Conservation (phyloP, 1,284 basidiomycete genomes). For the Trichosporon sp. region DNA sequence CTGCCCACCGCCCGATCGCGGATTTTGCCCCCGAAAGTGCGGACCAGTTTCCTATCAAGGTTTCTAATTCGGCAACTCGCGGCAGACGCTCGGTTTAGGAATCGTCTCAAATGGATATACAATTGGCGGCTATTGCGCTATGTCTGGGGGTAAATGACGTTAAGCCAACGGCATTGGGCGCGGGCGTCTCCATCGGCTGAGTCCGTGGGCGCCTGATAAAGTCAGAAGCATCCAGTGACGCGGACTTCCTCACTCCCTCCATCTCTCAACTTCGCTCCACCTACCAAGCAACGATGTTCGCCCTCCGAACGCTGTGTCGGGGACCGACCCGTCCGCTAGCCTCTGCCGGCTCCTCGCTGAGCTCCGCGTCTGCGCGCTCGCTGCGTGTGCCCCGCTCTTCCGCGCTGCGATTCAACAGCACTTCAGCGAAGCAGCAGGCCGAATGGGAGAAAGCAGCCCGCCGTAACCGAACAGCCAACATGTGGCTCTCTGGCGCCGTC, state of each 20-base stretch:
- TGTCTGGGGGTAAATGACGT: not conserved
- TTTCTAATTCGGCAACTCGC: not conserved
- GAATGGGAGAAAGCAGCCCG: not conserved
- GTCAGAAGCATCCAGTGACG: not conserved
- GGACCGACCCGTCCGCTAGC: not conserved
- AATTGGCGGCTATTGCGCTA: not conserved
- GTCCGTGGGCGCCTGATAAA: not conserved
- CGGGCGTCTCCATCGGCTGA: no score
- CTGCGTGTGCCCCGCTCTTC: not conserved
- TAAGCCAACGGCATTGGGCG: not conserved
- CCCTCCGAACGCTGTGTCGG: not conserved
- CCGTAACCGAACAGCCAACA: not conserved
- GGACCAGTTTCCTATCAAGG: no score
- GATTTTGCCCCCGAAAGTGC: no score
- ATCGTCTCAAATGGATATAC: not conserved
- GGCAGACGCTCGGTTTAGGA: not conserved
- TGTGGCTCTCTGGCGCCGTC: constrained; percentile 1
- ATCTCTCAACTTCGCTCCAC: not conserved
- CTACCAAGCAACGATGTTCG: not conserved
- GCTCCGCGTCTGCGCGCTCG: not conserved
- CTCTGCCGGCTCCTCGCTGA: not conserved
- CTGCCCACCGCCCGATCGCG: not conserved
- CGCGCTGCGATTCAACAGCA: not conserved
- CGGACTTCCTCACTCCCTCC: not conserved
- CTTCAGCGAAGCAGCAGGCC: not conserved